Evolutionary conservation across 1,284 basidiomycete genomes (phyloP), one percentile per base, ranked within the genome.

Genomic region (Schizopora paradoxa): DNA sequence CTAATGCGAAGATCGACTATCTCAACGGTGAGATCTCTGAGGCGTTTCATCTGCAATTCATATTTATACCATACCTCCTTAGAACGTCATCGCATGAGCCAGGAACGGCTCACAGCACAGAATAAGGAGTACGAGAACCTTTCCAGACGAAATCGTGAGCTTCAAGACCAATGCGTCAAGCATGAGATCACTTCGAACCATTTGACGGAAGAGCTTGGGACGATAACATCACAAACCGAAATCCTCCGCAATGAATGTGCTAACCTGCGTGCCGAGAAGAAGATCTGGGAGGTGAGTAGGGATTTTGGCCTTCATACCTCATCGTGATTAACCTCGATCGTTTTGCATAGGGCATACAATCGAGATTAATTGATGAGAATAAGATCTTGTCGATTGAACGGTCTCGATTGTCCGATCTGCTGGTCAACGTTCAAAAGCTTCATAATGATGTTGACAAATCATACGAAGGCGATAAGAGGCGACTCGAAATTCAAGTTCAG

Each of bases 201-300:
- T 42, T 69, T 79, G 37, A 68, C 77, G 7, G 82, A 87, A 45
- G 83, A 88, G 43, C 64, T 87, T 8, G 63, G 76, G 29, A 63
- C 70, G 16, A 70, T 79, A 2, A 78, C 76, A 48, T 67, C 71
- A 26, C 69, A 72, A 10, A 63, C 83, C 22, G 88, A 92, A 49
- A 80, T 86, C 48, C 67, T 91, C 29, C 79, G 89, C 5, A 91
- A 87, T 54, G 92, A 96, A 58, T 78, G 74, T 49, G 85, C 89
- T 1, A 91, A 87, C 56, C 74, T 95, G 25, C 79, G 85, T 23
- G 91, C 91, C 0, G 94, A 97, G 73, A 92, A 91, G 70, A 86
- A 84, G 57, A 86, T 93, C 33, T 91, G 86, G 86, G 87, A 89
- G 80, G 90, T 88, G 43, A 41, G 80, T 61, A 2, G 14, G 40